Conservation (phyloP, 306 rosid species). For the Oxytropis ochrocephala region DNA sequence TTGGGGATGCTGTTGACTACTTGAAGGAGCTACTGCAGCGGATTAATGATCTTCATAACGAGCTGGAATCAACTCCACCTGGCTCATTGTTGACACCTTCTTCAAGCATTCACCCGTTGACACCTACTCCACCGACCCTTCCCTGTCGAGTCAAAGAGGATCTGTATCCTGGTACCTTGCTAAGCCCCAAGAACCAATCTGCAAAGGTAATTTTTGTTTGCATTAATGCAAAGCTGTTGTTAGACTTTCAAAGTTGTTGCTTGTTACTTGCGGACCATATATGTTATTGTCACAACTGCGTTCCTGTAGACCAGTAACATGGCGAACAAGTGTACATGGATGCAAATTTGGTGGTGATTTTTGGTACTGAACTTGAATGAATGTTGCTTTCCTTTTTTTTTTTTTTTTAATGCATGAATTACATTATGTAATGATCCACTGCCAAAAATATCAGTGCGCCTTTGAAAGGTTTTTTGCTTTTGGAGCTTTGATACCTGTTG, state of each 20-base stretch:
- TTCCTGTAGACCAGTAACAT: neutral
- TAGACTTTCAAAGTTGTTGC: neutral
- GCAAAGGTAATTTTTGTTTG: constrained; percentile 52
- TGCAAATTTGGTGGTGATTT: constrained; percentile 13
- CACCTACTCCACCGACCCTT: constrained; percentile 73
- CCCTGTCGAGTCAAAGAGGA: constrained; percentile 88
- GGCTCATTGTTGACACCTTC: constrained; percentile 62
- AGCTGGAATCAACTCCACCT: constrained; percentile 74
- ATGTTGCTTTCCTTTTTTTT: neutral
- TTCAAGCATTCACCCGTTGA: constrained; percentile 65
- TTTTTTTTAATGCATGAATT: neutral
- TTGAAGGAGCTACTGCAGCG: constrained; percentile 90
- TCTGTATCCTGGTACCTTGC: constrained; percentile 64
- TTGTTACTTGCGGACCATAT: constrained; percentile 4
- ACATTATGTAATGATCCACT: neutral
- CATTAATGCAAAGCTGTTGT: neutral
- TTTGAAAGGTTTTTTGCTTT: no score
- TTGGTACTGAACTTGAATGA: neutral
- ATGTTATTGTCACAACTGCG: neutral
- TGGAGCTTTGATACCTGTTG: neutral
- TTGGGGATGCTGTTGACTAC: constrained; percentile 97
- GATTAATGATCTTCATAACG: constrained; percentile 82
- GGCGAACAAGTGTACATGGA: neutral
- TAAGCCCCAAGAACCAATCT: constrained; percentile 74
- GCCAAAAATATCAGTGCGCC: neutral